Evolutionary conservation across 2,329 filamentous ascomycete species (phyloP), one percentile per base, ranked within the genome.

Genomic region (Dothideomycetidae sp.): DNA sequence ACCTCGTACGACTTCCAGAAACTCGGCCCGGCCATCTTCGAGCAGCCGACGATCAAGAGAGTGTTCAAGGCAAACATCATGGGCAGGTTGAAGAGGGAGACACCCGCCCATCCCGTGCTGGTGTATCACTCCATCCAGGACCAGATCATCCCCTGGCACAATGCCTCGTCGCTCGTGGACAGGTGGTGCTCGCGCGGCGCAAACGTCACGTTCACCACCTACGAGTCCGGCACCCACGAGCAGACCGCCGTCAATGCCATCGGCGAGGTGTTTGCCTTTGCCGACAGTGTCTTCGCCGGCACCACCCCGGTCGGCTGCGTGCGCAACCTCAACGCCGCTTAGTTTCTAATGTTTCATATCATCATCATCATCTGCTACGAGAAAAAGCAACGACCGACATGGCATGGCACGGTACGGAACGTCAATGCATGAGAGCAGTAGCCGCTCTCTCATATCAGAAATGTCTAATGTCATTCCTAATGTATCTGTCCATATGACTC

Each of bases 101-200:
- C 46, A 1, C 52, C 52, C 2, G 46, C 31, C 9, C 49, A 42
- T 2, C 52, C 52, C 4, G 47, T 54, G 1, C 50, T 46, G 29
- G 33, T 53, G 19, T 53, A 44, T 41, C 52, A 54, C 37, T 48
- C 50, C 2, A 33, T 31, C 4, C 13, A 42, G 9, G 51, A 54
- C 28, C 51, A 54, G 32, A 45, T 53, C 34, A 53, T 53, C 14
- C 50, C 52, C 1, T 54, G 52, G 33, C 14, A 38, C 10, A 48
- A 53, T 15, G 49, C 51, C 2, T 40, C 45, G 3, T 48, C 49
- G 2, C 41, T 52, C 4, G 41, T 41, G 21, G 28, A 46, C 11
- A 35, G 42, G 3, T 53, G 51, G 52, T 53, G 52, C 37, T 36
- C 29, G n/a, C 39, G 48, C 11, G 52, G 52, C 21, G 49, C 48